Evolutionary conservation across 495 filamentous ascomycete genomes (phyloP).

Genomic region (Trichoderma reesei): DNA sequence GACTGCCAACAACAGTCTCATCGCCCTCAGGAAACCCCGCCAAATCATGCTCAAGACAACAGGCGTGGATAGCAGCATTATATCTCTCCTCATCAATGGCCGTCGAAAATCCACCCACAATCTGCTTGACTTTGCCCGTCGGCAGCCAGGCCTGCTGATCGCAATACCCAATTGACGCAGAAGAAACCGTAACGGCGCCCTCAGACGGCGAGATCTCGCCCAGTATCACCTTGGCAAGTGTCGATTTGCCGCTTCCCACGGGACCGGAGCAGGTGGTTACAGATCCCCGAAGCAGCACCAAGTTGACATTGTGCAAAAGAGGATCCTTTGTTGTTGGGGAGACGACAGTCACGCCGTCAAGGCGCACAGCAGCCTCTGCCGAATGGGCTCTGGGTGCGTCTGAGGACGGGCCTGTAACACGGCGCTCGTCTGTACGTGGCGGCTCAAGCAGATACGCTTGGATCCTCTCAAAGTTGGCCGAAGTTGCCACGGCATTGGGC

Average conservation of each 20-base stretch:
- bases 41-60: slow-evolving; percentile 47
- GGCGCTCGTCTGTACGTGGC: background rate
- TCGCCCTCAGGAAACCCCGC: slow-evolving; percentile 44
- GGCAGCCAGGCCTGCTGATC: slow-evolving; percentile 43
- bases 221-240: slow-evolving; percentile 43
- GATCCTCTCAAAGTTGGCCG: slow-evolving; percentile 27
- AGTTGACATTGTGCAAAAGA: background rate
- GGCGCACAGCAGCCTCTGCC: background rate
- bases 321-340: background rate
- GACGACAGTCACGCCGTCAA: background rate
- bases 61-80: slow-evolving; percentile 41
- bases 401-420: background rate
- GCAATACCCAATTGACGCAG: slow-evolving; percentile 25
- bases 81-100: slow-evolving; percentile 45
- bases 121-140: slow-evolving; percentile 49
- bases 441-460: slow-evolving; percentile 21
- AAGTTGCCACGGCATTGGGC: slow-evolving; percentile 23
- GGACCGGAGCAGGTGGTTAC: slow-evolving; percentile 24
- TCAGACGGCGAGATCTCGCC: slow-evolving; percentile 37
- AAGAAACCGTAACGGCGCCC: slow-evolving; percentile 31
- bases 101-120: slow-evolving; percentile 19
- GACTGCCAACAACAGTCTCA: slow-evolving; percentile 47
- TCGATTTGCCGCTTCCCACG: slow-evolving; percentile 48
- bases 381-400: background rate
- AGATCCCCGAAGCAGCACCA: slow-evolving; percentile 8